Evolutionary conservation across 192 early-diverging fungal genomes (phyloP).

Genomic region (Chytriomyces sp.): DNA sequence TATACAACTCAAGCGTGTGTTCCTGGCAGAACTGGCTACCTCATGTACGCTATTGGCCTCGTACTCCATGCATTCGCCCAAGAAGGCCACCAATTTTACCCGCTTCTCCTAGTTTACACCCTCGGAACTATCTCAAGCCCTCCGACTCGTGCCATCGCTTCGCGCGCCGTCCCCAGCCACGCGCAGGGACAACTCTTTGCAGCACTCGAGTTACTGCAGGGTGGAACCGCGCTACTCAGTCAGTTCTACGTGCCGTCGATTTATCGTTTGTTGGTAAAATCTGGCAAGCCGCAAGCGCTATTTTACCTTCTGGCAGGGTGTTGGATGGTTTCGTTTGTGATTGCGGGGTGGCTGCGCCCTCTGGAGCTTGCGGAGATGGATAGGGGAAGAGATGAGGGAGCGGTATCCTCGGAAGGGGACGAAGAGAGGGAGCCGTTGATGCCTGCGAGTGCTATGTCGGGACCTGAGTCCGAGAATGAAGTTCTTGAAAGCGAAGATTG

Average conservation of each 20-base stretch:
- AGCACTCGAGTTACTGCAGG: constrained; percentile 20
- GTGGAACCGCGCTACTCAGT: constrained; percentile 1
- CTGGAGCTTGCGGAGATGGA: not conserved
- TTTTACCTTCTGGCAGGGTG: not conserved
- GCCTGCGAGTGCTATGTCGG: not conserved
- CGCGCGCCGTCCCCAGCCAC: constrained; percentile 19
- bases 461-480: not conserved
- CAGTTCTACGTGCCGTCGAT: constrained; percentile 11
- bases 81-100: constrained; percentile 42
- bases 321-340: not conserved
- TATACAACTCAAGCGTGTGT: not conserved
- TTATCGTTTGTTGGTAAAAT: not conserved
- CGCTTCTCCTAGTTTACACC: constrained; percentile 7
- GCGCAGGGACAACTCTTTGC: constrained; percentile 37
- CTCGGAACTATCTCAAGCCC: not conserved
- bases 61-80: constrained; percentile 20
- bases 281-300: not conserved
- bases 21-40: constrained; percentile 20
- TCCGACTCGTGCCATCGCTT: no score
- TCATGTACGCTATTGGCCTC: constrained; percentile 20
- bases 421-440: not conserved
- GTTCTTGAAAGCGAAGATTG: not conserved
- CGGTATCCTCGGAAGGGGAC: not conserved
- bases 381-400: not conserved
- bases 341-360: not conserved